Evolutionary conservation across 108 stramenopile species (phyloP).

Genomic region (Skeletonema menzelii): DNA sequence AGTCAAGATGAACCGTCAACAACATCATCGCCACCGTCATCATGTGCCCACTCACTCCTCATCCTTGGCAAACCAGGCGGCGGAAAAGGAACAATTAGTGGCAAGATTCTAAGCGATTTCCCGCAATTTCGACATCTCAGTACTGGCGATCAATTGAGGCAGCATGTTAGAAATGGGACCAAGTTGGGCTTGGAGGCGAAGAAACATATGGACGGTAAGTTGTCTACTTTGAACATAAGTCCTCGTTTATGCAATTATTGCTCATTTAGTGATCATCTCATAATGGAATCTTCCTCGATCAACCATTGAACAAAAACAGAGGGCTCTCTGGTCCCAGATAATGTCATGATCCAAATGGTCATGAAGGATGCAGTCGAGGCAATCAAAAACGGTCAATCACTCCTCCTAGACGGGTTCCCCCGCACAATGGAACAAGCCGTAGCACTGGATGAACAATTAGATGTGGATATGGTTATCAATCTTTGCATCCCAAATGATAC

Average conservation of each 20-base stretch:
- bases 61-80: slow-evolving; percentile 95
- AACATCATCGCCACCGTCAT: background rate
- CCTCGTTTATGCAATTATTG: background rate
- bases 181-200: slow-evolving; percentile 86
- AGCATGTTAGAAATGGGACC: slow-evolving; percentile 83
- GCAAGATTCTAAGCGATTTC: slow-evolving; percentile 88
- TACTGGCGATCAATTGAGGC: slow-evolving; percentile 95
- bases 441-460: slow-evolving; percentile 79
- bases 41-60: slow-evolving; percentile 57
- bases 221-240: background rate
- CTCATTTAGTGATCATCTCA: background rate
- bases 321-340: slow-evolving; percentile 90
- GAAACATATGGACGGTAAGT: slow-evolving; percentile 76
- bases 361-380: slow-evolving; percentile 71
- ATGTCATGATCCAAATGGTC: slow-evolving; percentile 90
- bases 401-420: slow-evolving; percentile 97
- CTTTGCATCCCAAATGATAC: slow-evolving; percentile 93
- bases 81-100: slow-evolving; percentile 97
- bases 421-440: slow-evolving; percentile 93
- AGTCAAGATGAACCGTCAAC: background rate
- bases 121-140: slow-evolving; percentile 90
- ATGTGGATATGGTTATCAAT: slow-evolving; percentile 92
- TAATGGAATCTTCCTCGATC: background rate
- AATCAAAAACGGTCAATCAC: slow-evolving; percentile 60
- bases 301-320: slow-evolving; percentile 6